Percentiles rank a stretch among this genome's conserved stretches.
Conservation (phyloP, 2,329 filamentous ascomycete species). For the Periconia sp. region DNA sequence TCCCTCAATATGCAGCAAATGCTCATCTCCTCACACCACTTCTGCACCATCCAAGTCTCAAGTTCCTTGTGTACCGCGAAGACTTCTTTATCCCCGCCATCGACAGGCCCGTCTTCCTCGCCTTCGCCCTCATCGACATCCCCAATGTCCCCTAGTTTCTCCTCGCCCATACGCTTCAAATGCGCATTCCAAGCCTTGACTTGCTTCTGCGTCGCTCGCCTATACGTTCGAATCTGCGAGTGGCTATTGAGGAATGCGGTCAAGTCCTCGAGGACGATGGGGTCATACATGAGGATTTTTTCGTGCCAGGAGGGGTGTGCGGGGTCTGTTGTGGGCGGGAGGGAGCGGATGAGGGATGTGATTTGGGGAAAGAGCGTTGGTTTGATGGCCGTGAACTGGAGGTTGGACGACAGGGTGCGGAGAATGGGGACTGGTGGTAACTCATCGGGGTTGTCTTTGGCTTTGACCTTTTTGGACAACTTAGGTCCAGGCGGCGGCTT, state of each 20-base stretch:
- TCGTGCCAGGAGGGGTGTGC: conserved; percentile 73
- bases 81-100: conserved; percentile 18
- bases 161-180: conserved; percentile 15
- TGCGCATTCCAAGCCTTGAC: conserved; percentile 31
- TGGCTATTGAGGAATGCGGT: conserved; percentile 73
- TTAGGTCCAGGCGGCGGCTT: not conserved
- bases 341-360: conserved; percentile 50
- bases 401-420: conserved; percentile 16
- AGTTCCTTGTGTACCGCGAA: conserved; percentile 31
- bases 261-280: conserved; percentile 84
- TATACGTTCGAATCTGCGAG: conserved; percentile 23
- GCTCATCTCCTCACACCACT: conserved; percentile 86
- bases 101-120: not conserved
- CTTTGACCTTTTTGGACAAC: not conserved
- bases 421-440: conserved; percentile 7
- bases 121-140: not conserved
- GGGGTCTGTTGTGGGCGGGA: conserved; percentile 43
- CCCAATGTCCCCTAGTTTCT: not conserved
- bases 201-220: conserved; percentile 31
- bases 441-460: not conserved
- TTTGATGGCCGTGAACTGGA: conserved; percentile 38
- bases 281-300: conserved; percentile 92
- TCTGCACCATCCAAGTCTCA: conserved; percentile 65
- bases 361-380: conserved; percentile 50
- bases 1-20: conserved; percentile 79